Conservation (phyloP, 345 rosid genomes). For the Eucalyptus lansdowneana region DNA sequence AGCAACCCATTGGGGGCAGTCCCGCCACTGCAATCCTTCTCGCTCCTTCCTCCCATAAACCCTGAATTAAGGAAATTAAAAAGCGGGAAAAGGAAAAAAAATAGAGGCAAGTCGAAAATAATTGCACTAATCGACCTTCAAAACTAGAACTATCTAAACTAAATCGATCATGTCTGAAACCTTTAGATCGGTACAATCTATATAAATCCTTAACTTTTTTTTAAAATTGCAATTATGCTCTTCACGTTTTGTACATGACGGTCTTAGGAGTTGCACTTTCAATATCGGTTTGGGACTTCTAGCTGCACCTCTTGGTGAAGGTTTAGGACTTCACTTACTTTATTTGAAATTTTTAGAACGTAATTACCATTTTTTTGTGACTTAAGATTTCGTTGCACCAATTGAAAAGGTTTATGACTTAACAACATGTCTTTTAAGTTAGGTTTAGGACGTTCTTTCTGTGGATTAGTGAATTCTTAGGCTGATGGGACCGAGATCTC, state of each 20-base stretch:
- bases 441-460: not conserved
- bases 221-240: not conserved
- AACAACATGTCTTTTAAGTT: not conserved
- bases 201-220: not conserved
- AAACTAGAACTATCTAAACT: not conserved
- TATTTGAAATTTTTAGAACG: not conserved
- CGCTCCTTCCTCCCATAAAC: constrained; percentile 51
- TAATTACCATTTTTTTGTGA: not conserved
- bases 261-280: not conserved
- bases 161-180: not conserved
- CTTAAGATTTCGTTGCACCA: not conserved
- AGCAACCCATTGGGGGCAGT: constrained; percentile 75
- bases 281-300: not conserved
- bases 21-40: constrained; percentile 23
- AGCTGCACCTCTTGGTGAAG: not conserved
- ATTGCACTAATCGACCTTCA: not conserved
- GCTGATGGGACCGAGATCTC: not conserved
- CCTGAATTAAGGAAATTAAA: constrained; percentile 12
- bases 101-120: not conserved
- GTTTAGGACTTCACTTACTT: not conserved
- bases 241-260: not conserved
- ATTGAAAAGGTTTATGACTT: not conserved
- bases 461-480: not conserved
- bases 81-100: not conserved
- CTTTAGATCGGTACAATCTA: not conserved